Evolutionary conservation across 495 filamentous ascomycete genomes (phyloP), one percentile per base, ranked within the genome.

Genomic region (Poronia punctata): DNA sequence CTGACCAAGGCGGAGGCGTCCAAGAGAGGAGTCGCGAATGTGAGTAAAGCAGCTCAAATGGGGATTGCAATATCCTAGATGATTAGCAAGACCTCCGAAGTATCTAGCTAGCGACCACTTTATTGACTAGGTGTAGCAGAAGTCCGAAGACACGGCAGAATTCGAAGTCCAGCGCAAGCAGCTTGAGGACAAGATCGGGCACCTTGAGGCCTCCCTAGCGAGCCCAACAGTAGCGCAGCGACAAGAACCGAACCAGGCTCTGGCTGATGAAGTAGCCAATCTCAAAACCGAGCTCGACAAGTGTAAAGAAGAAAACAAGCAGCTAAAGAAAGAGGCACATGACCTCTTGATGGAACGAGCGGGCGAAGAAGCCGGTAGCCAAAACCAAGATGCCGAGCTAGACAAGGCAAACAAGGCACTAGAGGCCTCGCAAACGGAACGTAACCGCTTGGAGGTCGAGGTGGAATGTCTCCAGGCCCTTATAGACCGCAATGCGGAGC

Each of bases 161-260:
- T n/a, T n/a, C n/a, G n/a, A n/a, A n/a, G n/a, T n/a, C 14, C 26
- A 46, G 31, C 33, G 38, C 17, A 36, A 17, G 7, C 28, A 32
- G 10, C 21, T 27, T 8, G 24, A 40, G 30, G 21, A 35, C 2
- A 14, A 41, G 11, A 17, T 31, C 11, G n/a, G n/a, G n/a, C n/a
- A n/a, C n/a, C n/a, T n/a, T n/a, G n/a, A n/a, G n/a, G n/a, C n/a
- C n/a, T n/a, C n/a, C n/a, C n/a, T n/a, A n/a, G n/a, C n/a, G n/a
- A n/a, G n/a, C n/a, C n/a, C n/a, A n/a, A n/a, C n/a, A n/a, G n/a
- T 11, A 14, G 3, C 10, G 1, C 20, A 26, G 20, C 11, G 35
- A 21, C 19, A 3, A 40, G 15, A 7, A n/a, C 25, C 16, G 22
- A 35, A 14, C 14, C 21, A 8, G 11, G 20, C 17, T 5, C 29